Base-by-base conservation (phyloP, 2,329 filamentous ascomycete species). In the Paecilomyces sp. region DNA sequence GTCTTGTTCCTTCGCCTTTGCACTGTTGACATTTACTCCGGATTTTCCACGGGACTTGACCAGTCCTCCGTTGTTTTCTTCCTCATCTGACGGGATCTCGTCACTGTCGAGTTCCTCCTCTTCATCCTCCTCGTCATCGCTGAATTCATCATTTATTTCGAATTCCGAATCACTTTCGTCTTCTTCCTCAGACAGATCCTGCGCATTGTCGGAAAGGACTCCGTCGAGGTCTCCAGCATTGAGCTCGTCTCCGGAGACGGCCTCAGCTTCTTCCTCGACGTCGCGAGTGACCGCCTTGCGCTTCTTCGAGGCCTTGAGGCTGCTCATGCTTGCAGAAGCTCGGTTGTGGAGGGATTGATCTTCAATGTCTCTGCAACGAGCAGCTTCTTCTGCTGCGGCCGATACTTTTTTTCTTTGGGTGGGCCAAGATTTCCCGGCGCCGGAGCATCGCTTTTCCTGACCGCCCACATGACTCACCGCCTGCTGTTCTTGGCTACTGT, bases 231-330 rank as follows among this genome's bases (percentile, higher is more conserved):
- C 67, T 22, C 70, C 70, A 54, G 71, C 68, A 61, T 74, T 73
- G 66, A 88, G 83, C 65, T 88, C 86, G 65, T 85, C 82, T 33
- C 86, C 86, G 24, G 83, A 86, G 60, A 81, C 80, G 2, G 79
- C 74, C 62, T 83, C 78, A 13, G 78, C 75, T 56, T 75, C 72
- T 60, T 77, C 77, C 54, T 79, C 76, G 18, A 79, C 75, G 65
- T 85, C 83, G 33, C 79, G 79, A 25, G 80, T 81, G 22, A 84
- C 79, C 62, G 83, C 83, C 75, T 89, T 90, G 65, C 88, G 84
- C 79, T 90, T 90, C 72, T 83, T 81, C 33, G 76, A 79, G 54
- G 72, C 67, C 60, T 77, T 74, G 64, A 66, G 65, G 58, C 66
- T 63, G 62, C 70, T 67, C 74, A 77, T 77, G 53, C 36, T 54